Base-by-base conservation (phyloP, 208 protist genomes). In the Trypanosoma conorhini region DNA sequence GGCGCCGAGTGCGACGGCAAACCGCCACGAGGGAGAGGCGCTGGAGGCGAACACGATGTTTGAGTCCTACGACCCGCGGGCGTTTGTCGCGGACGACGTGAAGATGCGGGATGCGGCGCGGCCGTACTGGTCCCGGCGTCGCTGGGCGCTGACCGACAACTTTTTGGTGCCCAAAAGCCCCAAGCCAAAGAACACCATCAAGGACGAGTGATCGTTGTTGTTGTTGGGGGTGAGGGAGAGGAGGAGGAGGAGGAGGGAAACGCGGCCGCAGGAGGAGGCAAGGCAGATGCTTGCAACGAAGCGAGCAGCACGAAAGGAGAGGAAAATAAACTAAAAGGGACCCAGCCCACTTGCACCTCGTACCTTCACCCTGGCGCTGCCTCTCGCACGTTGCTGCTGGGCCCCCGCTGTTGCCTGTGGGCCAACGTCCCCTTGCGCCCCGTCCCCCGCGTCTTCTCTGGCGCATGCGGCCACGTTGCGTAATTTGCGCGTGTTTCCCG, bases 131-230 rank as follows among this genome's bases (percentile, higher is more conserved):
- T 93, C 88, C n/a, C 71, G 91, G 28, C 86, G 86, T 28, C 91
- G 88, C 44, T 96, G 91, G 88, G 82, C 86, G 30, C 74, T 96
- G 40, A 87, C 75, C n/a, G 88, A 94, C 64, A 88, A 86, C 46
- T 96, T 96, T 57, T 85, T 96, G 72, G 86, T 96, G 57, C 86
- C 87, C 19, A 81, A 88, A 68, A 89, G 81, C 62, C 86, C 86
- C 1, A 90, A 93, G 76, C 68, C 87, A 38, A 96, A 93, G 79
- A 96, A 96, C 74, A 96, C 91, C 50, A 96, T 96, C 68, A 87
- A 83, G 64, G 88, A 92, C 61, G 91, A 96, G 67, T 95, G 84
- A 22, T 55, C 7, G 13, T 22, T 3, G 15, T 10, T 10, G 26
- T 8, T 54, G 3, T 7, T 7, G 33, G 2, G 33, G 4, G 33